Percentiles rank a stretch among this genome's conserved stretches.
phyloP scores from a whole-genome alignment of 345 rosid genomes.

The Aquilaria sinensis region DNA sequence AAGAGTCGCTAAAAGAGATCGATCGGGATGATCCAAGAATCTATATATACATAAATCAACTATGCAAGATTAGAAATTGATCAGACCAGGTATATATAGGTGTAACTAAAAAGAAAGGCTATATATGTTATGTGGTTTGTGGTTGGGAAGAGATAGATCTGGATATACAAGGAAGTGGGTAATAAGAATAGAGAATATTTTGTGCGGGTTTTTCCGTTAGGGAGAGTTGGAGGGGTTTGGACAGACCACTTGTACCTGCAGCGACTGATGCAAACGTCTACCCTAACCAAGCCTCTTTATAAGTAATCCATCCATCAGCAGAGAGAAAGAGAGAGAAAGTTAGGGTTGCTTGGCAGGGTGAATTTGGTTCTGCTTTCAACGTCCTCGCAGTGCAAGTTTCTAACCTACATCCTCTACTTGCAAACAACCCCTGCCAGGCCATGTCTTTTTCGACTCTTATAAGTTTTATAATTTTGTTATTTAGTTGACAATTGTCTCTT shows the following conservation, averaged over 20 bases:
- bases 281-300: conserved; percentile 57
- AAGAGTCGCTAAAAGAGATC: too few relatives aligned
- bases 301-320: conserved; percentile 32
- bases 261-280: conserved; percentile 37
- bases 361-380: conserved; percentile 76
- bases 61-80: conserved; percentile 8
- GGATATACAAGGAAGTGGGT: conserved; percentile 2
- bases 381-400: conserved; percentile 39
- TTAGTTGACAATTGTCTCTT: too few relatives aligned
- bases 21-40: neutral
- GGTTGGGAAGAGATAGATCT: neutral
- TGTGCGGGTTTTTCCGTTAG: conserved; percentile 38
- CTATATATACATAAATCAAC: neutral
- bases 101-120: neutral
- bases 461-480: neutral
- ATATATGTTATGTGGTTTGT: neutral
- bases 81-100: conserved; percentile 11
- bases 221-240: conserved; percentile 44
- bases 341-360: conserved; percentile 64
- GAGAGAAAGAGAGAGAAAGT: conserved; percentile 9
- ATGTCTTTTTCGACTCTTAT: neutral
- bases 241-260: conserved; percentile 39
- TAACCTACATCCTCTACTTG: conserved; percentile 54
- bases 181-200: too few relatives aligned
- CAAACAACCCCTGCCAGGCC: conserved; percentile 49